phyloP scores from a whole-genome alignment of 2,329 filamentous ascomycete genomes.

The Monosporascus sp. region DNA sequence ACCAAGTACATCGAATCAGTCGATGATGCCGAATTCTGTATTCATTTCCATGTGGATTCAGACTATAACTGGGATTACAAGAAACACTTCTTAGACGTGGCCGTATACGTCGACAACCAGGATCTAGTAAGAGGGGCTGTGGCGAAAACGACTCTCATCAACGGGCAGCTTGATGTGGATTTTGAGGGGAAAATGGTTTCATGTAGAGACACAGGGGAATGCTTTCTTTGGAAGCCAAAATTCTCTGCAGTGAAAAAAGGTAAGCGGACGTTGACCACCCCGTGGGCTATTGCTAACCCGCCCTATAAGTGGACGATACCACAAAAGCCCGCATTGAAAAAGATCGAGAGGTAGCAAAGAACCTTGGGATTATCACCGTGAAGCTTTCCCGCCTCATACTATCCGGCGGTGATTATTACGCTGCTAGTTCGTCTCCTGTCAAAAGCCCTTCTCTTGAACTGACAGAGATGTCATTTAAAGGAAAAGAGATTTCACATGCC shows the following conservation, averaged over 20 bases:
- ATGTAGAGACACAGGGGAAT: background rate
- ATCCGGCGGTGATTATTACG: background rate
- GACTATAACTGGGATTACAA: constrained; percentile 16
- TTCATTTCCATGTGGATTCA: constrained; percentile 10
- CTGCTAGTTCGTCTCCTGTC: background rate
- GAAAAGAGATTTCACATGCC: constrained; percentile 27
- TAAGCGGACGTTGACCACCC: constrained; percentile 3
- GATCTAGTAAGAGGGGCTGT: too few relatives aligned
- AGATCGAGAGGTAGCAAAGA: constrained; percentile 15
- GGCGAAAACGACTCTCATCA: too few relatives aligned
- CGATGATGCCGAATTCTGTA: constrained; percentile 19
- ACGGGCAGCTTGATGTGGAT: background rate
- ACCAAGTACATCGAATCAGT: constrained; percentile 26
- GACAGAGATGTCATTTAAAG: constrained; percentile 29
- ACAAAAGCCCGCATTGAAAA: constrained; percentile 18
- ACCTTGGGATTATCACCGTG: constrained; percentile 24
- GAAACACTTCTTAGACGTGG: constrained; percentile 12
- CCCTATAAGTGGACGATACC: constrained; percentile 16
- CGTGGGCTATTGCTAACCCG: background rate
- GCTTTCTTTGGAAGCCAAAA: constrained; percentile 13
- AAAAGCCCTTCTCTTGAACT: constrained; percentile 14
- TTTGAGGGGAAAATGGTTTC: background rate
- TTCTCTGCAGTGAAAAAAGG: constrained; percentile 23
- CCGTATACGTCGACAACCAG: constrained; percentile 18
- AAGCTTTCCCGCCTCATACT: constrained; percentile 9